phyloP scores from a whole-genome alignment of 2,329 filamentous ascomycete species.

The Aspergillus novoparasiticus region DNA sequence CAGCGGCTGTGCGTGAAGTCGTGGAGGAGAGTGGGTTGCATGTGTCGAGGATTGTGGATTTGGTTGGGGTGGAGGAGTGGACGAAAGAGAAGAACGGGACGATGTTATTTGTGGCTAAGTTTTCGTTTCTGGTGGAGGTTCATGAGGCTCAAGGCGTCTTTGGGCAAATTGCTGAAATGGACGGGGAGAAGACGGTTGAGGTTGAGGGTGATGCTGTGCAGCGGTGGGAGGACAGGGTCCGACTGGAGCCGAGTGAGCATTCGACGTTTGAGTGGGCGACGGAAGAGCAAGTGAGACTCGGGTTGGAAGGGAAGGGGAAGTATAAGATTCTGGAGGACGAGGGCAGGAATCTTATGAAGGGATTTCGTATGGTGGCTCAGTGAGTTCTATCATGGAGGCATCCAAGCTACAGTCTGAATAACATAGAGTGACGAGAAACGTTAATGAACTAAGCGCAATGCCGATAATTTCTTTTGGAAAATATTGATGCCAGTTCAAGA shows the following conservation, averaged over 20 bases:
- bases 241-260: slow-evolving; percentile 39
- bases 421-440: neutral
- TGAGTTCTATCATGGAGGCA: neutral
- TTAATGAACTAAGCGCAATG: neutral
- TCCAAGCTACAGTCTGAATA: neutral
- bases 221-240: slow-evolving; percentile 28
- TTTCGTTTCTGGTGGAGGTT: slow-evolving; percentile 42
- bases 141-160: slow-evolving; percentile 19
- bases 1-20: slow-evolving; percentile 53
- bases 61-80: slow-evolving; percentile 41
- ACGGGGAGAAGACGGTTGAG: slow-evolving; percentile 32
- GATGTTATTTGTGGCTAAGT: slow-evolving; percentile 33
- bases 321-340: slow-evolving; percentile 27
- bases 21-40: slow-evolving; percentile 56
- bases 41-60: slow-evolving; percentile 45
- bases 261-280: slow-evolving; percentile 40
- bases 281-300: slow-evolving; percentile 35
- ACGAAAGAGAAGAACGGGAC: slow-evolving; percentile 27
- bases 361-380: slow-evolving; percentile 17
- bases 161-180: slow-evolving; percentile 10
- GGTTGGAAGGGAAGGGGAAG: slow-evolving; percentile 16
- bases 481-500: no score
- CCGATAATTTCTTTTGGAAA: neutral
- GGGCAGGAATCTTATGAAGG: slow-evolving; percentile 26
- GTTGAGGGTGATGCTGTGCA: slow-evolving; percentile 18